Percentiles rank a stretch among this genome's conserved stretches.
phyloP scores from a whole-genome alignment of 2,329 filamentous ascomycete species.

The Cadophora sp. region DNA sequence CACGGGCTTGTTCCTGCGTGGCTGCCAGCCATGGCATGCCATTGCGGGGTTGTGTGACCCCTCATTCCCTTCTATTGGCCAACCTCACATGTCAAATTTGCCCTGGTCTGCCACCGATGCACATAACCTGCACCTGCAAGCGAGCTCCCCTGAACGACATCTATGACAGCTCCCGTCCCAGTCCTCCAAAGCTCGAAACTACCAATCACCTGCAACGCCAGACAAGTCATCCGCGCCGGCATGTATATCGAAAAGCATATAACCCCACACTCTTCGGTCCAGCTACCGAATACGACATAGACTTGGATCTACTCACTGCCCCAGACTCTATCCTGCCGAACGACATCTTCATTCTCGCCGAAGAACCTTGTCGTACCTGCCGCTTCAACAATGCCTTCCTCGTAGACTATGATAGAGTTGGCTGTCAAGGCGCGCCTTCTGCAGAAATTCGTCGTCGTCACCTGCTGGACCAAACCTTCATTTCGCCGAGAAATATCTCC shows the following conservation, averaged over 20 bases:
- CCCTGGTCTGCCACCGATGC: neutral
- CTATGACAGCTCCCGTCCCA: neutral
- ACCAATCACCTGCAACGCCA: conserved; percentile 6
- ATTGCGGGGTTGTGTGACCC: conserved; percentile 1
- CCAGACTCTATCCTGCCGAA: neutral
- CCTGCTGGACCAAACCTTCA: neutral
- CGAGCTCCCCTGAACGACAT: neutral
- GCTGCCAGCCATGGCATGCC: neutral
- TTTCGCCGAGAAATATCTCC: neutral
- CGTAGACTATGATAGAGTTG: neutral
- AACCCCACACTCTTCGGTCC: conserved; percentile 3
- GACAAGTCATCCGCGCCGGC: neutral
- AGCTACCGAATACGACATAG: conserved; percentile 4
- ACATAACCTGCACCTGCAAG: neutral
- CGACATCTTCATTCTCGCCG: neutral
- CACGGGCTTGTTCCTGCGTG: conserved; percentile 9
- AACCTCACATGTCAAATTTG: neutral
- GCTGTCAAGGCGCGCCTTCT: neutral
- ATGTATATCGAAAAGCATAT: neutral
- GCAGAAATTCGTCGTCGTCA: neutral
- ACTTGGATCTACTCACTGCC: neutral
- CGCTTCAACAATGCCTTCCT: neutral
- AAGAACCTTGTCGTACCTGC: conserved; percentile 4
- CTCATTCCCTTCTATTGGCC: neutral
- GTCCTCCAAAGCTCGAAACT: neutral